Base-by-base conservation (phyloP, 129 eudicot genomes). In the Ambrosia trifida region DNA sequence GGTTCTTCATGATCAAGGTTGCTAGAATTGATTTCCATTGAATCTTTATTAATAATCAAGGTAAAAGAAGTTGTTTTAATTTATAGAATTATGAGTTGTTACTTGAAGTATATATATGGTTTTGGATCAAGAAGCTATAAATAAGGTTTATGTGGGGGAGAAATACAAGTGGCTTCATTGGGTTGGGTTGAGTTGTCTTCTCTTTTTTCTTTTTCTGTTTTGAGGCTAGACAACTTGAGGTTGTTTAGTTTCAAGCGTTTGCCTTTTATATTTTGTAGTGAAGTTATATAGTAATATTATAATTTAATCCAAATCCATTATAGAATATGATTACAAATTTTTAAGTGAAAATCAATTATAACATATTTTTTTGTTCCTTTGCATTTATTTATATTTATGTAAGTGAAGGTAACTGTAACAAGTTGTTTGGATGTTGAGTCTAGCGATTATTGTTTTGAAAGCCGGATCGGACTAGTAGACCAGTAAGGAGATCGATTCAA, bases 61-160 rank as follows among this genome's bases (percentile, higher is more conserved):
- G 51, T 64, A 44, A 51, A 51, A 38, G 19, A 64, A 18, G 0
- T 50, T 64, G 4, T 31, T 9, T 14, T 75, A 2, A 12, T 24
- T 9, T 12, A 14, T 4, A 0, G 14, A 66, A 7, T 24, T 43
- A 45, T 45, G 17, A 4, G 19, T 13, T 19, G 53, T 35, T 6
- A 35, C 44, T 6, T 40, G 44, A 40, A 40, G 9, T 7, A 5
- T 50, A 14, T 49, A 17, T 38, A 19, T 73, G 70, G 61, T 10
- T 56, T 62, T 73, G 70, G 56, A 77, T 73, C 76, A 85, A 36
- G 81, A 85, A 66, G 70, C 76, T 82, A 79, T 84, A 78, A 80
- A 82, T 82, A 84, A 79, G 72, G 79, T 72, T 83, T 79, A 51
- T 49, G 76, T n/a, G 68, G 38, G 70, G 33, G 50, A 80, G 71